Conservation (phyloP, 176 grass and related monocot genomes). For the Typha latifolia region DNA sequence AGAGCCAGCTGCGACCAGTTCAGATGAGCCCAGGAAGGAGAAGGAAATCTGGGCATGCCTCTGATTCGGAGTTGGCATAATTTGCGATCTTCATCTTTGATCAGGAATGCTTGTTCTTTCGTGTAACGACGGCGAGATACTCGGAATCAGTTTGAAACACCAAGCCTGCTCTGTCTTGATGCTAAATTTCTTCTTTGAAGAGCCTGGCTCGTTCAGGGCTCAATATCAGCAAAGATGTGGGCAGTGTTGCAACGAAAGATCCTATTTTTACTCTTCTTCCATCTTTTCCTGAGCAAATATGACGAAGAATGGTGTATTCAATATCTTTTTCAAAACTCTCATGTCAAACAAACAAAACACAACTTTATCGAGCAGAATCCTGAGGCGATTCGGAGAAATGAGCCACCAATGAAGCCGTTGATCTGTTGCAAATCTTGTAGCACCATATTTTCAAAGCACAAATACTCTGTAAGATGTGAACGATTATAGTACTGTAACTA, state of each 20-base stretch:
- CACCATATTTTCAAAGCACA: too few species aligned
- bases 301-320: background rate
- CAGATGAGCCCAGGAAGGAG: conserved; percentile 18
- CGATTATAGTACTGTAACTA: too few species aligned
- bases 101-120: background rate
- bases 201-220: background rate
- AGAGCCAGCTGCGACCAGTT: conserved; percentile 20
- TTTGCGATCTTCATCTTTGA: background rate
- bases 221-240: background rate
- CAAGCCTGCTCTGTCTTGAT: background rate
- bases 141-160: too few species aligned
- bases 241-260: background rate
- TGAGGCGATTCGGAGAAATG: too few species aligned
- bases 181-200: background rate
- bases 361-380: too few species aligned
- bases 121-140: background rate
- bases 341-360: background rate
- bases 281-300: too few species aligned
- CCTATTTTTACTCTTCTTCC: background rate
- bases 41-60: conserved; percentile 27
- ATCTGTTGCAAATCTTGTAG: too few species aligned
- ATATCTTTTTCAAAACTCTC: background rate
- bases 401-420: too few species aligned
- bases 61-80: conserved; percentile 53
- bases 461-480: too few species aligned